Base-by-base conservation (phyloP, 1,139 yeast species). In the Blastobotrys arbuscula region DNA sequence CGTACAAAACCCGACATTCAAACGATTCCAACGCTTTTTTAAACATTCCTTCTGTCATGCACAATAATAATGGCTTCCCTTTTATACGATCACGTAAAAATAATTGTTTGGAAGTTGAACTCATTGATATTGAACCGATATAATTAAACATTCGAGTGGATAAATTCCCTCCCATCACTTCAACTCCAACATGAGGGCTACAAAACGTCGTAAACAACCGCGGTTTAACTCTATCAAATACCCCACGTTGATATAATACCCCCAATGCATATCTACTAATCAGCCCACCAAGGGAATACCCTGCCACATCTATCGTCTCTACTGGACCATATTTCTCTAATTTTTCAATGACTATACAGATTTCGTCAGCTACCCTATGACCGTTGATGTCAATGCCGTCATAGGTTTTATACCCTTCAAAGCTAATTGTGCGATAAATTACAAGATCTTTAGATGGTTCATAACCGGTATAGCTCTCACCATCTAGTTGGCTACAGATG, bases 321-420 rank as follows among this genome's bases (percentile, higher is more conserved):
- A 66, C 66, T 12, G 19, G 19, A 20, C 37, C 47, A 16, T 16
- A 19, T 21, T 53, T 51, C 23, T 62, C 59, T 35, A 81, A 57
- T 2, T 57, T 48, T 2, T 63, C 60, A 3, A 82, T 72, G 56
- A 78, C 77, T 1, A 59, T 63, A 26, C 72, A 62, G 43, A 87
- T 80, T 64, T 87, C 96, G 50, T 76, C 77, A 1, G 85, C 80
- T 4, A 85, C 84, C 35, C 95, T 70, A 50, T 80, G 73, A 1
- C 95, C 96, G 62, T 92, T 86, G 37, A 87, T 80, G 57, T 86
- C 95, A 31, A 87, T 80, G 1, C 96, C 96, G 60, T 87, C 96
- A 59, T 86, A 82, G 1, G 96, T 87, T 58, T 78, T 75, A 62
- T 80, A 84, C 12, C 75, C 75, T 53, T 81, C 76, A 61, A 84